Evolutionary conservation across 2,329 filamentous ascomycete genomes (phyloP), one percentile per base, ranked within the genome.

Genomic region (Helotiales sp.): DNA sequence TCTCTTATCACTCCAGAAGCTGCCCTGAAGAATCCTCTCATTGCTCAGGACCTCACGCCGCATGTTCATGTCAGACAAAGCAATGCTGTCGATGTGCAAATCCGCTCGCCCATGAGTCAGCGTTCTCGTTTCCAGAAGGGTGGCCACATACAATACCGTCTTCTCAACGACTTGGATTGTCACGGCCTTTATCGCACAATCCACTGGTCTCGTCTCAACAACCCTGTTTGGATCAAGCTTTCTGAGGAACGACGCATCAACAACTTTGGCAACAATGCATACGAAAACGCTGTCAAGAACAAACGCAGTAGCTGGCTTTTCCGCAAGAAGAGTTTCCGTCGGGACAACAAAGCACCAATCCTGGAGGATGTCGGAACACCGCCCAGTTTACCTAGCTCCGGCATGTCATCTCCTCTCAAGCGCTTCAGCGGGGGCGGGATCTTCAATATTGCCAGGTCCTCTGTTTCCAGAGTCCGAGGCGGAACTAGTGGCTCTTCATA

Each of bases 81-180:
- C 67, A 99, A 92, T 22, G 90, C 90, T 3, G 84, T 99, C 30
- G 95, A 99, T 71, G 90, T 99, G 54, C 95, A 96, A 64, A 91
- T 99, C 63, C 89, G 92, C 50, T 97, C 93, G 6, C 91, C 91
- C 1, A 89, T 93, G 25, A 89, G 89, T 6, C 71, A 80, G 31
- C 84, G 89, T 61, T 92, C 89, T 5, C 84, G 85, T 66, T 81
- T 96, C 56, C 82, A 80, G 58, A 82, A 76, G 69, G 82, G 87
- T 51, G 87, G 86, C 13, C 81, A 81, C 30, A 93, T 70, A 25
- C 96, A 79, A 44, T 95, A 98, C 81, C 88, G 95, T 40, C 91
- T 91, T 48, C 80, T 87, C 40, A 90, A 83, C 47, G 81, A 86
- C 2, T 81, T 85, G 42, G 93, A 97, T 61, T 96, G 93, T 69